phyloP scores from a whole-genome alignment of 495 filamentous ascomycete species.

The Aspergillus wentii region DNA sequence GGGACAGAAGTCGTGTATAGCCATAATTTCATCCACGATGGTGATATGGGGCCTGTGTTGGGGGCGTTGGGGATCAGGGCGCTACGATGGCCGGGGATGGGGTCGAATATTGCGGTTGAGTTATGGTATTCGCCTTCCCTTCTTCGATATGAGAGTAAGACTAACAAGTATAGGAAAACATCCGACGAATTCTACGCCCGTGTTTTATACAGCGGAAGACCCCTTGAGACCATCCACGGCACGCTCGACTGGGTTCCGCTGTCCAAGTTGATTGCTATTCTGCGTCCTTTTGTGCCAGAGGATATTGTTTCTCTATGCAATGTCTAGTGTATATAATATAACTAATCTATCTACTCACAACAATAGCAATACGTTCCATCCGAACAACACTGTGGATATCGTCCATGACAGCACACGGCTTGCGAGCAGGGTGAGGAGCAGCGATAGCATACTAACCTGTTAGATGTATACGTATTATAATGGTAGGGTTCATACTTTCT shows the following conservation, averaged over 20 bases:
- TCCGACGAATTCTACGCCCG: slow-evolving; percentile 23
- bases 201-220: slow-evolving; percentile 37
- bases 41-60: slow-evolving; percentile 27
- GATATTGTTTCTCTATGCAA: slow-evolving; percentile 28
- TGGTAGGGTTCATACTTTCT: too few species aligned
- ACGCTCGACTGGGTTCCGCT: slow-evolving; percentile 33
- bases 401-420: slow-evolving; percentile 10
- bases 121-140: slow-evolving; percentile 16
- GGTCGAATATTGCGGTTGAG: slow-evolving; percentile 30
- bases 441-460: slow-evolving; percentile 10
- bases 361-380: slow-evolving; percentile 11
- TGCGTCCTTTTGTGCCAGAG: slow-evolving; percentile 22
- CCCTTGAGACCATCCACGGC: slow-evolving; percentile 26
- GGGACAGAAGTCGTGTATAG: slow-evolving; percentile 20
- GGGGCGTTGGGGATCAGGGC: slow-evolving; percentile 25
- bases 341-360: slow-evolving; percentile 2
- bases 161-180: slow-evolving; percentile 19
- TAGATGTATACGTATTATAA: too few species aligned
- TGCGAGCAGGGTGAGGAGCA: slow-evolving; percentile 11
- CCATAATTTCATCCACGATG: slow-evolving; percentile 32
- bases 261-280: slow-evolving; percentile 15
- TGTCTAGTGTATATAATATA: too few species aligned
- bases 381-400: slow-evolving; percentile 9
- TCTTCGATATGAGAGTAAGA: neutral
- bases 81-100: slow-evolving; percentile 33